Evolutionary conservation across 768 basidiomycete genomes (phyloP), one percentile per base, ranked within the genome.

Genomic region (Chalciporus chontae): DNA sequence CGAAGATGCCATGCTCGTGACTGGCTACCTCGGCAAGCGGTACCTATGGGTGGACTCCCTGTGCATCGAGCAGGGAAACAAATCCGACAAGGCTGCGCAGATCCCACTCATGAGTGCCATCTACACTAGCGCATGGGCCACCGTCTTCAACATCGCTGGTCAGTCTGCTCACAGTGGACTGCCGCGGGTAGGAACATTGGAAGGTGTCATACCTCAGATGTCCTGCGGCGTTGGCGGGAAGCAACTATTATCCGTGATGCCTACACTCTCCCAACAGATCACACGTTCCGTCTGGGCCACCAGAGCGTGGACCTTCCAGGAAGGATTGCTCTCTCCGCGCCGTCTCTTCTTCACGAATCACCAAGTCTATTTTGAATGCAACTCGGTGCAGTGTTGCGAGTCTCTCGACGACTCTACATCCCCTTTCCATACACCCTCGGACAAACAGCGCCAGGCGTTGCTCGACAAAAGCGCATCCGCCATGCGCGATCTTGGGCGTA

Each of bases 291-390:
- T 19, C 6, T 55, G 54, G 50, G 31, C 37, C n/a, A 50, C 40
- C 10, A 26, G 50, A 23, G 54, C 41, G 3, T 51, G 46, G 54
- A 51, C 46, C n/a, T 55, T 41, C 34, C 54, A 55, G 23, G 54
- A 55, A 40, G 23, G 34, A 4, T 5, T 51, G 36, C 42, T 48
- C 27, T 55, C 54, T 6, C 45, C 23, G 2, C 43, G 54, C 8
- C 42, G 42, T 26, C 13, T 51, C 9, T 39, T 47, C 50, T 51
- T 55, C 46, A 55, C 53, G 14, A 42, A 29, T 11, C 18, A 50
- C 17, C 53, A 54, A 21, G 40, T 54, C 34, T 54, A 54, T 14
- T 50, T 54, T 14, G 53, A 50, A 26, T 54, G 53, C n/a, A 43
- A 31, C 40, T n/a, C 23, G 10, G 23, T 18, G 5, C 23, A 36